Base-by-base conservation (phyloP, 805 yeast species). In the Zygosaccharomyces kombuchaensis region DNA sequence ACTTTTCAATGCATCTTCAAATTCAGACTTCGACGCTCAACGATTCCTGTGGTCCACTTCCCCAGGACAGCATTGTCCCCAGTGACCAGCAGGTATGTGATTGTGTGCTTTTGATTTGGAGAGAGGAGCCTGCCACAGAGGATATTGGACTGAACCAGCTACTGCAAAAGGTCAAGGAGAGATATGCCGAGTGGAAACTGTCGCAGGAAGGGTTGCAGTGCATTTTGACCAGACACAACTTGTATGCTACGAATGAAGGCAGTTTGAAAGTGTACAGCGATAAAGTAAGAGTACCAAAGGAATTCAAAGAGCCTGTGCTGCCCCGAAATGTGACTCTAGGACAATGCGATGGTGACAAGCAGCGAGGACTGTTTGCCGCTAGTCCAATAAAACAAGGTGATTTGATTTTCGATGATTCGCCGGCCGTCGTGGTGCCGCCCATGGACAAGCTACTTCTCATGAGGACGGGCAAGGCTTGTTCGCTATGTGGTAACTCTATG, bases 61-160 rank as follows among this genome's bases (percentile, higher is more conserved):
- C 47, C 13, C 40, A 50, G 29, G 38, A 44, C 9, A 52, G 50
- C 23, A 40, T 68, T 3, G 67, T 68, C n/a, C 88, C 88, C 3
- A 75, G 74, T 44, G 79, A 75, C 40, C 67, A 83, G 35, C 79
- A 80, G 60, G 68, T 82, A 9, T 77, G 81, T 26, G 80, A 77
- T 44, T 76, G 74, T 29, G 79, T 84, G n/a, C 74, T 82, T 34
- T 67, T 71, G 5, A 62, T 83, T 8, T 85, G 93, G 91, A 80
- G 78, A 52, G 72, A 73, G 43, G 87, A 84, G 54, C 81, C 87
- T 1, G 64, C 72, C 1, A 74, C 80, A 21, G 89, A 84, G 57
- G 67, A 75, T 9, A 59, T 81, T 16, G 82, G 84, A 1, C 65
- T 75, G 8, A 69, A 72, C 9, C 78, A 80, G 53, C 67, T 86